phyloP scores from a whole-genome alignment of 768 basidiomycete species.

The Neoboletus magnificus region DNA sequence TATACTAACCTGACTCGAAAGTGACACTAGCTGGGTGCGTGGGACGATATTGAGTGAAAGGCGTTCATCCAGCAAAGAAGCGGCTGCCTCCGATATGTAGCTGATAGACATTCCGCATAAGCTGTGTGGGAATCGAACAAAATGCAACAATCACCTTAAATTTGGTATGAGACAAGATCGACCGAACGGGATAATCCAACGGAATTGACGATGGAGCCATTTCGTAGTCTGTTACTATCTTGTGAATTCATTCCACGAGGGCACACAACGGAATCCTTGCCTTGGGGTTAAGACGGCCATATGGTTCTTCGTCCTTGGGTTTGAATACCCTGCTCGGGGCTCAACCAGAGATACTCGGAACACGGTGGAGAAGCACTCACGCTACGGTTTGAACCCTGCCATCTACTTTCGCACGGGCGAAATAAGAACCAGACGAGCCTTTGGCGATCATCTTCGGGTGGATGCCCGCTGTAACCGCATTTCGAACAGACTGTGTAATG shows the following conservation, averaged over 20 bases:
- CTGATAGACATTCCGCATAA: constrained; percentile 33
- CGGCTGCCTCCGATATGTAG: constrained; percentile 88
- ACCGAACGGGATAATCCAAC: constrained; percentile 90
- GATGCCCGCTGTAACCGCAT: constrained; percentile 69
- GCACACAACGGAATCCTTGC: constrained; percentile 30
- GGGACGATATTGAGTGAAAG: constrained; percentile 81
- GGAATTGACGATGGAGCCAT: constrained; percentile 85
- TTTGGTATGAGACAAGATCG: constrained; percentile 88
- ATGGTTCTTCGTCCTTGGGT: constrained; percentile 89
- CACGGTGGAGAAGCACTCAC: constrained; percentile 40
- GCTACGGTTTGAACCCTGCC: constrained; percentile 76
- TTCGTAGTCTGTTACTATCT: constrained; percentile 64
- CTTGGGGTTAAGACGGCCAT: constrained; percentile 86
- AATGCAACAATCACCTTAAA: constrained; percentile 51
- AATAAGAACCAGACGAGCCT: constrained; percentile 89
- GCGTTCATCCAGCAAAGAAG: constrained; percentile 75
- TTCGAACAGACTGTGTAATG: constrained; percentile 59
- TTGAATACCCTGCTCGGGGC: constrained; percentile 69
- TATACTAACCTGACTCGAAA: constrained; percentile 61
- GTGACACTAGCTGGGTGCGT: constrained; percentile 75
- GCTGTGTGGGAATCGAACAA: not conserved
- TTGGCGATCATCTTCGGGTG: constrained; percentile 91
- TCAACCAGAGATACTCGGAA: constrained; percentile 2
- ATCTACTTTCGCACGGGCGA: constrained; percentile 80
- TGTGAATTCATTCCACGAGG: not conserved